Percentiles rank a stretch among this genome's conserved stretches.
These are phyloP conservation scores for Aspergillus fumigatiaffinis DNA, from an alignment of 2,329 filamentous ascomycete species.

Conservation along the genomic window DNA sequence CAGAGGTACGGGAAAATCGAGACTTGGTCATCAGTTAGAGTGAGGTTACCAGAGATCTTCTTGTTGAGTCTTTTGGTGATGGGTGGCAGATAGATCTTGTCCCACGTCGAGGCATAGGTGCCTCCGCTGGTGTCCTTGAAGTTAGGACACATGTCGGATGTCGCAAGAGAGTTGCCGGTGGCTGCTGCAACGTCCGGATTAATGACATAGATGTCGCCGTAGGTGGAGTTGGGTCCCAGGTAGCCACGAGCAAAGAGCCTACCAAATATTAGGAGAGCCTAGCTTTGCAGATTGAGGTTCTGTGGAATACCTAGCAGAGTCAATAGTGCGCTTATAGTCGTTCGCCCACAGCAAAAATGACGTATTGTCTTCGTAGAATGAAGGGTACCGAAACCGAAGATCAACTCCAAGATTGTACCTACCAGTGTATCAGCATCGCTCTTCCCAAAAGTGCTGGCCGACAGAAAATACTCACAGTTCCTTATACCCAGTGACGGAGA, in stretches of 20 bases:
- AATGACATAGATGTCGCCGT: slow-evolving; percentile 56
- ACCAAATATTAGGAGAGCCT: slow-evolving; percentile 54
- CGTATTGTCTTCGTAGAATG: slow-evolving; percentile 47
- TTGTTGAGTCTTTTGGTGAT: slow-evolving; percentile 48
- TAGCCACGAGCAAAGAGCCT: slow-evolving; percentile 59
- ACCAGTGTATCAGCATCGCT: slow-evolving; percentile 6
- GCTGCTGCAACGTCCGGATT: slow-evolving; percentile 53
- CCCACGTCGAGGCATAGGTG: slow-evolving; percentile 18
- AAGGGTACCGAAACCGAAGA: slow-evolving; percentile 25
- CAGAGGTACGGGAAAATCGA: slow-evolving; percentile 64
- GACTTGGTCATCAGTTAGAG: slow-evolving; percentile 52
- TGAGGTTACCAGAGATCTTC: slow-evolving; percentile 51
- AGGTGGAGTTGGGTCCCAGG: slow-evolving; percentile 53
- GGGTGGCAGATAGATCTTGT: slow-evolving; percentile 4
- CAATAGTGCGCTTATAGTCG: slow-evolving; percentile 53
- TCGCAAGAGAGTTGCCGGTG: slow-evolving; percentile 60
- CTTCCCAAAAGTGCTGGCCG: neutral
- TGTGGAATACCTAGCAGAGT: slow-evolving; percentile 17
- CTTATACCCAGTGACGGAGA: slow-evolving; percentile 60
- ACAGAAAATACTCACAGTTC: slow-evolving; percentile 37
- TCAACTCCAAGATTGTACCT: slow-evolving; percentile 28
- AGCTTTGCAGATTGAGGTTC: slow-evolving; percentile 17
- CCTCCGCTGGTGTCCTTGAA: slow-evolving; percentile 50
- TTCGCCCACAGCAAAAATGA: slow-evolving; percentile 62
- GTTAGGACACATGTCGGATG: slow-evolving; percentile 60